Evolutionary conservation across 1,139 yeast species (phyloP), one percentile per base, ranked within the genome.

Genomic region (Hemisphaericaspora xylofermentans): DNA sequence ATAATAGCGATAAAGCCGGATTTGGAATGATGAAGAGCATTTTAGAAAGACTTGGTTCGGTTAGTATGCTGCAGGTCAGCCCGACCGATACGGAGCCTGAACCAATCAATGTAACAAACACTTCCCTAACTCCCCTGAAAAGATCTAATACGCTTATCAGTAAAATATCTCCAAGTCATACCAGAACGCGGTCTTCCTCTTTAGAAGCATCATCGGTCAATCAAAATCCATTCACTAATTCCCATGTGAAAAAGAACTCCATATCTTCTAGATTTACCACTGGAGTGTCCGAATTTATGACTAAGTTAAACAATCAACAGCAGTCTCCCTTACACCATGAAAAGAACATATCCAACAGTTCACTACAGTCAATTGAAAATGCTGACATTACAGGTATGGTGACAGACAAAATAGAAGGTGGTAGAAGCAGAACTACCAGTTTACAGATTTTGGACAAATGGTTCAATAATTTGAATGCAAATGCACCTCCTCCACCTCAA

Each of bases 371-470:
- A 1, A 50, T 66, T 19, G 68, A 61, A 5, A 65, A 65, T 25
- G 53, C 47, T 14, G 57, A 49, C 17, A 26, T 29, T 42, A 21
- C 33, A 12, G 30, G 18, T 24, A 13, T 45, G 14, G 35, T 43
- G 22, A 28, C 42, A 40, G 39, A 16, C 49, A 57, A 43, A 36
- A 64, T 68, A 1, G 68, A 65, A 16, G 56, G 56, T 41, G 47
- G 43, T n/a, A 51, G 72, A 35, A 57, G 59, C 35, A 57, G 75
- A 44, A 63, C 74, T 8, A 53, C 74, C 25, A 68, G 75, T 46
- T 50, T 69, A 30, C 76, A 71, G 48, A 59, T 70, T 25, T 67
- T 71, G 72, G 77, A 71, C 44, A 68, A 64, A 46, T 71, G 75
- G 75, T 66, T 71, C 46, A 65, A 60, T 44, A 70, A 68, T 45